Conservation (phyloP, 139 green algal species). For the Chlamydomonas sp. region DNA sequence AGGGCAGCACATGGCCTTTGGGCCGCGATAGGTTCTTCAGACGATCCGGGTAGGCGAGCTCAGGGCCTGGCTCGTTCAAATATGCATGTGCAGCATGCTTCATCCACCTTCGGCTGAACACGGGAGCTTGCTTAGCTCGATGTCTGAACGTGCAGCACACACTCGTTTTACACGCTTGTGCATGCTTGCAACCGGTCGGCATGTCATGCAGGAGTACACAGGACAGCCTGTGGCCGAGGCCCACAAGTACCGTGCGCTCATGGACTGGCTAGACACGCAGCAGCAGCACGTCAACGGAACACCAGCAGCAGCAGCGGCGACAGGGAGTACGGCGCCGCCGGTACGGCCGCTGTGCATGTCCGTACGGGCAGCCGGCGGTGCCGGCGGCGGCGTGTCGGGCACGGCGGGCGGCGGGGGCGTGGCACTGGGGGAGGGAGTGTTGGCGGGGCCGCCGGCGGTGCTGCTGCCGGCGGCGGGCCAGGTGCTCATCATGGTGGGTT, state of each 20-base stretch:
- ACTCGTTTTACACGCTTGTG: neutral
- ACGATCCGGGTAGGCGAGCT: no score
- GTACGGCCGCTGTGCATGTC: slow-evolving; percentile 20
- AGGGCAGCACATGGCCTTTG: no score
- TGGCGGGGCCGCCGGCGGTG: slow-evolving; percentile 20
- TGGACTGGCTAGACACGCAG: slow-evolving; percentile 36
- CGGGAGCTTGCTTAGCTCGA: neutral
- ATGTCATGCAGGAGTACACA: slow-evolving; percentile 21
- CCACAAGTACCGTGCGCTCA: slow-evolving; percentile 30
- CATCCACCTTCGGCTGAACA: no score
- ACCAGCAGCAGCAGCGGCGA: neutral
- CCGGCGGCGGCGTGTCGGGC: slow-evolving; percentile 4
- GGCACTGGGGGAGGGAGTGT: slow-evolving; percentile 20
- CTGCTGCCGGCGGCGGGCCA: slow-evolving; percentile 7
- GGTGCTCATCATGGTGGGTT: slow-evolving; percentile 1
- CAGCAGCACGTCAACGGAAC: neutral
- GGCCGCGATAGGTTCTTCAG: no score
- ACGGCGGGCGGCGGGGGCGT: slow-evolving; percentile 6
- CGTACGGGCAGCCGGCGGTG: neutral
- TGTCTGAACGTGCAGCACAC: neutral
- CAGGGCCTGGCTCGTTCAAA: no score
- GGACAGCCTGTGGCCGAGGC: neutral
- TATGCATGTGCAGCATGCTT: no score
- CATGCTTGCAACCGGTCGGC: neutral
- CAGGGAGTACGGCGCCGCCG: neutral